Evolutionary conservation across 2,329 filamentous ascomycete genomes (phyloP).

Genomic region (Myriosclerotinia curreyana): DNA sequence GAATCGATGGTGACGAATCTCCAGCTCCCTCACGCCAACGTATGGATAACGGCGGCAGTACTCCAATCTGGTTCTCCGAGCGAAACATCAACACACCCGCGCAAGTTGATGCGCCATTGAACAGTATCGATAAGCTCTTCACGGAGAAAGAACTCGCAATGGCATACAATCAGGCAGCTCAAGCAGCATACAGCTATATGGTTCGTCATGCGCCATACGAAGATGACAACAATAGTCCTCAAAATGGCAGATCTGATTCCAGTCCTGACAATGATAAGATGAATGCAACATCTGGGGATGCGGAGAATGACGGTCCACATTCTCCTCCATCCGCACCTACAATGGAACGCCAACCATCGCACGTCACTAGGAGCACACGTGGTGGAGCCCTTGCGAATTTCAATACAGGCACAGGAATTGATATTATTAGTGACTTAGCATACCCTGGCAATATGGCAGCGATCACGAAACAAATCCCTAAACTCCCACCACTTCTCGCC

Average conservation of each 20-base stretch:
- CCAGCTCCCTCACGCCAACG: slow-evolving; percentile 55
- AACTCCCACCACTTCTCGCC: slow-evolving; percentile 36
- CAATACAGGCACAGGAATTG: slow-evolving; percentile 55
- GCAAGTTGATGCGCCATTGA: slow-evolving; percentile 55
- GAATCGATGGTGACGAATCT: slow-evolving; percentile 60
- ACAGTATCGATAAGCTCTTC: slow-evolving; percentile 67
- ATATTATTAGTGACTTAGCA: slow-evolving; percentile 58
- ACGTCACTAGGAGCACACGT: slow-evolving; percentile 61
- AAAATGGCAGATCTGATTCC: slow-evolving; percentile 46
- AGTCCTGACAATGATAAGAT: slow-evolving; percentile 49
- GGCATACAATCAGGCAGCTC: slow-evolving; percentile 60
- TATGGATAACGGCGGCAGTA: slow-evolving; percentile 56
- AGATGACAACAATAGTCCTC: slow-evolving; percentile 31
- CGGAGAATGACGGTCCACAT: slow-evolving; percentile 49
- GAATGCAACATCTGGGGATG: slow-evolving; percentile 48
- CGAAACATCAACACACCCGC: slow-evolving; percentile 49
- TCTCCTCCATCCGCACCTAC: slow-evolving; percentile 50
- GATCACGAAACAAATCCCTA: slow-evolving; percentile 36
- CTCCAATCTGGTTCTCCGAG: slow-evolving; percentile 61
- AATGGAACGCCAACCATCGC: slow-evolving; percentile 64
- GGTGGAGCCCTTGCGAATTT: slow-evolving; percentile 43
- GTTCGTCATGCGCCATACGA: slow-evolving; percentile 47
- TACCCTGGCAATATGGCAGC: slow-evolving; percentile 52
- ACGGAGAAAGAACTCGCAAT: slow-evolving; percentile 67
- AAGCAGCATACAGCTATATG: slow-evolving; percentile 61